Evolutionary conservation across 1,284 basidiomycete species (phyloP).

Genomic region (Austroboletus novae-zelandiae): DNA sequence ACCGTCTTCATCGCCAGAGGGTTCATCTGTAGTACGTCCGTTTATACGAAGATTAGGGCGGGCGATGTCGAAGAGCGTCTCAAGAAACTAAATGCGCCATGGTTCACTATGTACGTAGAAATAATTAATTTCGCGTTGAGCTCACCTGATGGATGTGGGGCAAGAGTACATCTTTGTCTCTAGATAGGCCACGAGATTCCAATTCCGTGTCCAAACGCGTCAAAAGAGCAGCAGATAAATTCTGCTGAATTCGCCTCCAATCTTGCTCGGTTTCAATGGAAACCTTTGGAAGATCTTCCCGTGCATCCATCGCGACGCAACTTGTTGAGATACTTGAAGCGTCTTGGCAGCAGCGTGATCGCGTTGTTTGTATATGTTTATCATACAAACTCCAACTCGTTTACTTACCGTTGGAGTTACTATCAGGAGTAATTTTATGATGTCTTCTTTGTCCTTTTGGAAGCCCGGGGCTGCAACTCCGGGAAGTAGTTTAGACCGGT

Average conservation of each 20-base stretch:
- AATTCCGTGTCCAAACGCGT: conserved; percentile 44
- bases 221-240: conserved; percentile 46
- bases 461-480: conserved; percentile 83
- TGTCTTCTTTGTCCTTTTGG: conserved; percentile 64
- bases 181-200: conserved; percentile 27
- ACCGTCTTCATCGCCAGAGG: conserved; percentile 48
- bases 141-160: conserved; percentile 51
- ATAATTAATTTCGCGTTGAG: background rate
- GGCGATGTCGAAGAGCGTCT: conserved; percentile 59
- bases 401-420: no score
- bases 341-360: no score
- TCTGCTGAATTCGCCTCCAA: conserved; percentile 56
- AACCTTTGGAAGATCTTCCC: conserved; percentile 63
- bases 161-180: conserved; percentile 45
- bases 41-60: conserved; percentile 76
- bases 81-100: conserved; percentile 48
- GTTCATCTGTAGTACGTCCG: conserved; percentile 67
- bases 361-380: conserved; percentile 14
- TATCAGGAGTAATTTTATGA: conserved; percentile 5
- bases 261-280: conserved; percentile 61
- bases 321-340: no score
- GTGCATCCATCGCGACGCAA: conserved; percentile 27
- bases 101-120: conserved; percentile 2
- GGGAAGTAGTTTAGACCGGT: conserved; percentile 85
- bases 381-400: no score